phyloP scores from a whole-genome alignment of 805 yeast genomes.

The Saturnispora hagleri region DNA sequence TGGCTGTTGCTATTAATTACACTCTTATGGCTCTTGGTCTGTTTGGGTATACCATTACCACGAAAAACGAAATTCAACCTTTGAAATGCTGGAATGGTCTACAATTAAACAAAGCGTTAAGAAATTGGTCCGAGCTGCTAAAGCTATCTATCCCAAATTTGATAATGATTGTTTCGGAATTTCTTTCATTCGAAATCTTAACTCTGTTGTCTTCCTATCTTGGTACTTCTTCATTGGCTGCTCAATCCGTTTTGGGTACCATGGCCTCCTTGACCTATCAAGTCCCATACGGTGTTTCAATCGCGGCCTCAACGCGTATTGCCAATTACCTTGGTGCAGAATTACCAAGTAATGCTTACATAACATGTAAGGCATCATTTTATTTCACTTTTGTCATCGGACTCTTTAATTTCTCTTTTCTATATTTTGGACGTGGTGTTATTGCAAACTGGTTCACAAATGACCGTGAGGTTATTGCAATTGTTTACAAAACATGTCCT shows the following conservation, averaged over 20 bases:
- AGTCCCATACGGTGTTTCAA: constrained; percentile 66
- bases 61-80: constrained; percentile 33
- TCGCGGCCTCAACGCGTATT: constrained; percentile 67
- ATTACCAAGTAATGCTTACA: constrained; percentile 24
- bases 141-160: constrained; percentile 64
- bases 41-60: constrained; percentile 36
- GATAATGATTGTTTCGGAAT: constrained; percentile 70
- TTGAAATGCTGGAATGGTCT: constrained; percentile 31
- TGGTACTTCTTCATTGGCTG: constrained; percentile 55
- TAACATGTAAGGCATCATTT: constrained; percentile 23
- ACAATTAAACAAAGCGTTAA: constrained; percentile 29
- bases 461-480: constrained; percentile 22
- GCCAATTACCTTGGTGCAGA: constrained; percentile 68
- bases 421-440: constrained; percentile 18
- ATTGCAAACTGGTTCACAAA: constrained; percentile 27
- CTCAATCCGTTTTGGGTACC: constrained; percentile 65
- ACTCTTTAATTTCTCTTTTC: constrained; percentile 18
- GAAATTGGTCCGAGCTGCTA: constrained; percentile 58
- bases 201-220: constrained; percentile 61
- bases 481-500: constrained; percentile 23
- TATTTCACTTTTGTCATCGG: constrained; percentile 20
- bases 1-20: constrained; percentile 61
- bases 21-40: constrained; percentile 60
- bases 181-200: constrained; percentile 67
- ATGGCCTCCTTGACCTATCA: constrained; percentile 62